phyloP scores from a whole-genome alignment of 2,329 filamentous ascomycete species.

The Microsporum canis region DNA sequence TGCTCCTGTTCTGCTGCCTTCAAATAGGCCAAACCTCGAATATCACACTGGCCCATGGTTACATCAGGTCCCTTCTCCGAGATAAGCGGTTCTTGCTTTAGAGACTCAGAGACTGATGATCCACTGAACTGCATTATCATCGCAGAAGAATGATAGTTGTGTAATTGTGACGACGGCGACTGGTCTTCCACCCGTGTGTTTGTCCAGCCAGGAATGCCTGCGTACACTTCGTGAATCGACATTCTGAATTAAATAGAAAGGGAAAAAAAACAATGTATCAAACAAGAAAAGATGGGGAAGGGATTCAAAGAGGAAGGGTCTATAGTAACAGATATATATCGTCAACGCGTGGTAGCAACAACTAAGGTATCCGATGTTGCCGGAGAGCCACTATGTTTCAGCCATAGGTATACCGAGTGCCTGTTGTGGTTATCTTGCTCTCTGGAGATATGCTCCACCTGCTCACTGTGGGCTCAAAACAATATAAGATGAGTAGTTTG shows the following conservation, averaged over 20 bases:
- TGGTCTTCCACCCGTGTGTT: neutral
- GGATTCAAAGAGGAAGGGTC: neutral
- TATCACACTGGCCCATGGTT: neutral
- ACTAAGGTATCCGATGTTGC: neutral
- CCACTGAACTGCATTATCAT: slow-evolving; percentile 1
- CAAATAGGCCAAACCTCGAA: slow-evolving; percentile 2
- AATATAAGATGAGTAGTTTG: neutral
- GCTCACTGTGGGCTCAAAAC: neutral
- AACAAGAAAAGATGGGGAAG: neutral
- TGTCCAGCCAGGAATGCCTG: neutral
- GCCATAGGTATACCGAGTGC: slow-evolving; percentile 1
- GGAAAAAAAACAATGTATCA: neutral
- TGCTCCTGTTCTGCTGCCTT: neutral
- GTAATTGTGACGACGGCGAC: neutral
- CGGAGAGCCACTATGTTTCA: neutral
- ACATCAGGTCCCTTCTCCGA: neutral
- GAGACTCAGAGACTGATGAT: neutral
- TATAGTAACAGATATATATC: neutral
- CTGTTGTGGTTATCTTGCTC: neutral
- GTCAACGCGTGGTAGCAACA: neutral
- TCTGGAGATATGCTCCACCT: neutral
- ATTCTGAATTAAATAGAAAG: neutral
- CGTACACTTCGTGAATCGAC: neutral
- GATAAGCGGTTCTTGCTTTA: neutral
- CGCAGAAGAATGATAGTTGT: neutral